These are phyloP conservation scores for Mangifera indica DNA, from an alignment of 345 rosid species.

Conservation along the genomic window DNA sequence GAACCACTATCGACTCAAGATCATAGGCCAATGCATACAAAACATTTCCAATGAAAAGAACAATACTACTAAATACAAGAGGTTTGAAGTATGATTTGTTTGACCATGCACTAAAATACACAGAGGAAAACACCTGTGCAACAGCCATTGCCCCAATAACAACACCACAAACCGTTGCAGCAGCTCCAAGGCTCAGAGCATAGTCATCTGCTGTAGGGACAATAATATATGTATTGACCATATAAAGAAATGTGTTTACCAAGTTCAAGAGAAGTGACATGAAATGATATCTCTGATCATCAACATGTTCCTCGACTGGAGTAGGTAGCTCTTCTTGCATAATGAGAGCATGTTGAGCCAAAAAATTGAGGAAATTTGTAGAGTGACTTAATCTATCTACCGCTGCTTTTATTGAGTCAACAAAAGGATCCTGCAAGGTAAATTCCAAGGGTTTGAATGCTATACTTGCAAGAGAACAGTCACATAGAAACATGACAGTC, in stretches of 20 bases:
- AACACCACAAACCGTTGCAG: slow-evolving; percentile 97
- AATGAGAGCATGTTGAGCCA: slow-evolving; percentile 97
- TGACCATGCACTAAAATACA: slow-evolving; percentile 98
- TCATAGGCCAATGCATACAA: slow-evolving; percentile 97
- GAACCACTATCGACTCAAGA: slow-evolving; percentile 65
- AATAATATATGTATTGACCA: slow-evolving; percentile 91
- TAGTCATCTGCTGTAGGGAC: slow-evolving; percentile 98
- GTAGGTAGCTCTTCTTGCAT: slow-evolving; percentile 90
- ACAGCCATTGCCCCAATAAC: slow-evolving; percentile 99
- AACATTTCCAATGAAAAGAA: slow-evolving; percentile 71
- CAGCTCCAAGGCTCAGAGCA: slow-evolving; percentile 89
- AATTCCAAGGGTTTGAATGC: not conserved
- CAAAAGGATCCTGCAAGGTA: slow-evolving; percentile 75
- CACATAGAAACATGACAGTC: slow-evolving; percentile 1
- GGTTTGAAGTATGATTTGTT: slow-evolving; percentile 93
- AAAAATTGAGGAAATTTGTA: slow-evolving; percentile 75
- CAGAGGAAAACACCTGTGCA: slow-evolving; percentile 97
- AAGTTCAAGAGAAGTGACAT: slow-evolving; percentile 84
- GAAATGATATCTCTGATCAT: slow-evolving; percentile 78
- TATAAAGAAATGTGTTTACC: slow-evolving; percentile 85
- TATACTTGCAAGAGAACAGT: not conserved
- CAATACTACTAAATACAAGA: slow-evolving; percentile 89
- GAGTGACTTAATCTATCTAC: slow-evolving; percentile 85
- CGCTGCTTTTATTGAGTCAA: slow-evolving; percentile 74
- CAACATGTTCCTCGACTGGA: slow-evolving; percentile 64